Conservation (phyloP, 345 rosid genomes). For the Isatis tinctoria region DNA sequence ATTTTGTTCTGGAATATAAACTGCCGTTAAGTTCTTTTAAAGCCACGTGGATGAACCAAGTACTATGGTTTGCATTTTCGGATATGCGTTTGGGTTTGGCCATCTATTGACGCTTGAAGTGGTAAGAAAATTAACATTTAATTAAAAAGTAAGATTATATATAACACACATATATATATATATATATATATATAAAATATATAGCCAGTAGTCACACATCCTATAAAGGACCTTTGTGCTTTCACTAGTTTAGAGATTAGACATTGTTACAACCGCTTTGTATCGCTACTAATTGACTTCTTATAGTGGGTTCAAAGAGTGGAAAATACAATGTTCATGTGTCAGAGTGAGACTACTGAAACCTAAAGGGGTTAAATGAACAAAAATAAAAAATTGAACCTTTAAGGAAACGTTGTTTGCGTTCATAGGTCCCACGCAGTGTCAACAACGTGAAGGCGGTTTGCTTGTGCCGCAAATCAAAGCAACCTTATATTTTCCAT, state of each 20-base stretch:
- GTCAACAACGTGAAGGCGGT: conserved; percentile 28
- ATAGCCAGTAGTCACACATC: neutral
- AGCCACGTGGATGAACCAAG: neutral
- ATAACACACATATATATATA: neutral
- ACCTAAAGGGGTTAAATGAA: neutral
- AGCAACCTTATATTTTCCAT: conserved; percentile 26
- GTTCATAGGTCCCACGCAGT: conserved; percentile 25
- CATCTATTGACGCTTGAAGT: too few relatives aligned
- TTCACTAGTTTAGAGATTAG: neutral
- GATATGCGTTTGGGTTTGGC: too few relatives aligned
- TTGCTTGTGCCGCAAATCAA: conserved; percentile 28
- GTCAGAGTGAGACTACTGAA: neutral
- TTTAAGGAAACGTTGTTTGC: conserved; percentile 19
- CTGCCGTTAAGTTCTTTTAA: neutral
- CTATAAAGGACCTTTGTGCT: neutral
- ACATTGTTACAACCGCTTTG: neutral
- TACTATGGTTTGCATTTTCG: neutral
- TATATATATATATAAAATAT: too few relatives aligned
- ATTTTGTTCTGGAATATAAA: conserved; percentile 3
- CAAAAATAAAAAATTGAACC: conserved; percentile 9
- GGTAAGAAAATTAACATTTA: neutral
- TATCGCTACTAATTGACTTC: neutral
- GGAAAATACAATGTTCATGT: neutral
- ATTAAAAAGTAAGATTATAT: neutral
- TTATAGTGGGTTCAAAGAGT: neutral